These are phyloP conservation scores for Halenospora varia DNA, from an alignment of 495 filamentous ascomycete genomes.

Conservation along the genomic window DNA sequence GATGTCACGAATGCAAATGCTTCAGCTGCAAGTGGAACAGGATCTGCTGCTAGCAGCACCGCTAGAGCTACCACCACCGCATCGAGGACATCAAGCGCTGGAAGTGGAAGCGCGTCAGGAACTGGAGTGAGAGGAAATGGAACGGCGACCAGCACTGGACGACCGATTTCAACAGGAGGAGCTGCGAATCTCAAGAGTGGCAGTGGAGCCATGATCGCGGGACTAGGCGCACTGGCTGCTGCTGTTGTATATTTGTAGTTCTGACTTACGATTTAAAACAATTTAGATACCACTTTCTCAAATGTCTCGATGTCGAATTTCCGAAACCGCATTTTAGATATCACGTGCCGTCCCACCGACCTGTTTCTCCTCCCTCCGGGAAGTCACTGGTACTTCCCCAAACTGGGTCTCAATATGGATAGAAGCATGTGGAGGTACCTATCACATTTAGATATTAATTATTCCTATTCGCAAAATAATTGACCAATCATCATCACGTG, in stretches of 20 bases:
- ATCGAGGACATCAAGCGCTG: too few relatives aligned
- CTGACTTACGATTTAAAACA: not conserved
- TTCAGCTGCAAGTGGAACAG: not conserved
- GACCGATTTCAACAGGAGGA: not conserved
- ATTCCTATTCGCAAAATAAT: not conserved
- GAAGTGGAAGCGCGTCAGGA: too few relatives aligned
- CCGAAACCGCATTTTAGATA: not conserved
- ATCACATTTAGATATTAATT: not conserved
- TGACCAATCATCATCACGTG: not conserved
- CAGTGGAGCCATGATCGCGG: constrained; percentile 11
- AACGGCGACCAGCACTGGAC: not conserved
- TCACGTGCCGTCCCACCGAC: not conserved
- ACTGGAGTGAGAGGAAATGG: not conserved
- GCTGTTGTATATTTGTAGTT: constrained; percentile 12
- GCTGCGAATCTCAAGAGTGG: not conserved
- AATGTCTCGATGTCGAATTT: not conserved
- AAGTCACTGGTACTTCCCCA: not conserved
- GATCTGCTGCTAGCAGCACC: too few relatives aligned
- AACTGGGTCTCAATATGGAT: not conserved
- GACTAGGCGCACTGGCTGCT: constrained; percentile 16
- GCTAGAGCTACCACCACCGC: too few relatives aligned
- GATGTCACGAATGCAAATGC: constrained; percentile 17
- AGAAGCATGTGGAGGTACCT: not conserved
- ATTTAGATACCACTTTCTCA: not conserved
- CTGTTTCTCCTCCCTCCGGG: too few relatives aligned